A percentile compares a stretch with the other conserved stretches of the same genome.
phyloP scores from a whole-genome alignment of 169 alveolate genomes.

The Eimeria acervulina region DNA sequence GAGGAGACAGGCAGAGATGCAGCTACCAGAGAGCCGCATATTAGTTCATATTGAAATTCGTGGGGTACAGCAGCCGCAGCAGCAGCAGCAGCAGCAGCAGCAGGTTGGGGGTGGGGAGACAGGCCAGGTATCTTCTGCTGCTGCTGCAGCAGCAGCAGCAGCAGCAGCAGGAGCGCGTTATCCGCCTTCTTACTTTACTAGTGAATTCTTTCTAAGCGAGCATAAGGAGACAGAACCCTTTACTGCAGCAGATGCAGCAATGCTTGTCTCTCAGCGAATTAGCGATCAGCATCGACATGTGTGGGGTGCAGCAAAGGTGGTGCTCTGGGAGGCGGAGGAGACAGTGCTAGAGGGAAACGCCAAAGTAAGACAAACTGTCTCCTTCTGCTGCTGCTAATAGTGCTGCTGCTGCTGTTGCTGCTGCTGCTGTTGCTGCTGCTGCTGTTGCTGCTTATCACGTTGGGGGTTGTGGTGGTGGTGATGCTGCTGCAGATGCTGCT shows the following conservation, averaged over 20 bases:
- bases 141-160: neutral
- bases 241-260: conserved; percentile 17
- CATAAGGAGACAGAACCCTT: conserved; percentile 40
- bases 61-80: neutral
- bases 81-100: neutral
- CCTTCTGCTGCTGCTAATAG: neutral
- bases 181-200: conserved; percentile 6
- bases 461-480: too few species aligned
- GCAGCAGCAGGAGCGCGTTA: neutral
- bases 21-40: conserved; percentile 45
- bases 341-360: neutral
- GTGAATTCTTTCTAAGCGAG: neutral
- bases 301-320: conserved; percentile 37
- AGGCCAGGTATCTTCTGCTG: neutral
- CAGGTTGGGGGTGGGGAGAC: neutral
- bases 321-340: neutral
- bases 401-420: too few species aligned
- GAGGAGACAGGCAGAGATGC: conserved; percentile 36
- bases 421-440: too few species aligned
- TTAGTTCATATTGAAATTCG: conserved; percentile 20
- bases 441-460: too few species aligned
- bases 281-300: conserved; percentile 37
- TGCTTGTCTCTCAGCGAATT: conserved; percentile 15
- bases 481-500: too few species aligned
- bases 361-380: neutral